Conservation (phyloP, 2,329 filamentous ascomycete genomes). For the Orbilia quercus region DNA sequence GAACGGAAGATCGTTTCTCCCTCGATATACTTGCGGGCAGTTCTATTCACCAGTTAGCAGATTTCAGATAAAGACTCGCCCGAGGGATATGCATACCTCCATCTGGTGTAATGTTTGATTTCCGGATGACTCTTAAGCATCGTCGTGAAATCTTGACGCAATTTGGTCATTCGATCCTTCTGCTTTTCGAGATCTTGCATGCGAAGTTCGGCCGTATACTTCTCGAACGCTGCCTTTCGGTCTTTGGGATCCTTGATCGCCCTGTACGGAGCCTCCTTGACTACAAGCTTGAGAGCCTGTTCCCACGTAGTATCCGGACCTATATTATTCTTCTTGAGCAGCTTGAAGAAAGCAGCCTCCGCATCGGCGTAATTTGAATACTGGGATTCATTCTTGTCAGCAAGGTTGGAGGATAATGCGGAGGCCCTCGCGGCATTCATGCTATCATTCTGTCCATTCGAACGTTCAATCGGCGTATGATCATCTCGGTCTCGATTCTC, state of each 20-base stretch:
- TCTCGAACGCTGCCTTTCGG: constrained; percentile 89
- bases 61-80: background rate
- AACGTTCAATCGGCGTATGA: constrained; percentile 66
- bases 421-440: constrained; percentile 63
- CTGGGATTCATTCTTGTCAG: constrained; percentile 53
- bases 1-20: constrained; percentile 95
- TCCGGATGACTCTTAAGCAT: constrained; percentile 98
- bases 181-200: constrained; percentile 93
- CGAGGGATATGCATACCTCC: constrained; percentile 70
- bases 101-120: constrained; percentile 95
- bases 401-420: constrained; percentile 61
- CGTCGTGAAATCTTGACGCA: constrained; percentile 90
- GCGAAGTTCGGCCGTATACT: constrained; percentile 90
- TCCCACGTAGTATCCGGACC: constrained; percentile 95
- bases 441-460: constrained; percentile 63
- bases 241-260: constrained; percentile 93
- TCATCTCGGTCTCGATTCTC: constrained; percentile 65
- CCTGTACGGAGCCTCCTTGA: constrained; percentile 91
- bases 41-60: constrained; percentile 63
- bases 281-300: constrained; percentile 83
- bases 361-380: constrained; percentile 70
- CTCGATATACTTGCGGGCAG: constrained; percentile 90
- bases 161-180: constrained; percentile 89
- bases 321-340: constrained; percentile 84
- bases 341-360: constrained; percentile 90